Evolutionary conservation across 768 basidiomycete genomes (phyloP).

Genomic region (Amanita rimosa): DNA sequence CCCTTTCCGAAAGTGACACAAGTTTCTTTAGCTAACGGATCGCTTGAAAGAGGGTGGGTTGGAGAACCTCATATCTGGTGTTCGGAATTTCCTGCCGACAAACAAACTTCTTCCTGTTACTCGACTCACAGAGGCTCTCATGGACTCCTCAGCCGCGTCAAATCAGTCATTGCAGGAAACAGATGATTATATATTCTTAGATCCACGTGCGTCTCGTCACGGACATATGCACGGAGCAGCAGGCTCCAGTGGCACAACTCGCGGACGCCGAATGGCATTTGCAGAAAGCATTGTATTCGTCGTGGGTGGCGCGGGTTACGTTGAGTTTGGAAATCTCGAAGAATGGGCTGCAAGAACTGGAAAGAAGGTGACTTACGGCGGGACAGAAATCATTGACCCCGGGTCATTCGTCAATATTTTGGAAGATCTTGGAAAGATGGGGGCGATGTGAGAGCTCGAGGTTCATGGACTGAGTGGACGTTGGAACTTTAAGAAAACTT

Average conservation of each 20-base stretch:
- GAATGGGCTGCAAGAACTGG: constrained; percentile 85
- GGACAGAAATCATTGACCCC: constrained; percentile 91
- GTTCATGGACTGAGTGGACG: not conserved
- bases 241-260: constrained; percentile 28
- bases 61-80: constrained; percentile 93
- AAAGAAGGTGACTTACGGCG: constrained; percentile 86
- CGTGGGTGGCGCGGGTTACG: constrained; percentile 94
- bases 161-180: constrained; percentile 94
- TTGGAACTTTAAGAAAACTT: not conserved
- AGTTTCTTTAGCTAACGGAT: constrained; percentile 63
- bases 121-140: constrained; percentile 87
- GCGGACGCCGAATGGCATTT: constrained; percentile 61
- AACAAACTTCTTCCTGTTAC: constrained; percentile 91
- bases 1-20: not conserved
- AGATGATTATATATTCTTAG: constrained; percentile 91
- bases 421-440: constrained; percentile 47
- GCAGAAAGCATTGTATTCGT: constrained; percentile 85
- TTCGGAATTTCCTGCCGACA: constrained; percentile 94
- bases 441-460: constrained; percentile 2
- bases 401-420: constrained; percentile 71
- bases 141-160: constrained; percentile 92
- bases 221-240: constrained; percentile 40
- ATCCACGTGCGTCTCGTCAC: constrained; percentile 73
- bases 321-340: constrained; percentile 93
- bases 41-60: constrained; percentile 92